Evolutionary conservation across 768 basidiomycete genomes (phyloP).

Genomic region (Tulasnella sp.): DNA sequence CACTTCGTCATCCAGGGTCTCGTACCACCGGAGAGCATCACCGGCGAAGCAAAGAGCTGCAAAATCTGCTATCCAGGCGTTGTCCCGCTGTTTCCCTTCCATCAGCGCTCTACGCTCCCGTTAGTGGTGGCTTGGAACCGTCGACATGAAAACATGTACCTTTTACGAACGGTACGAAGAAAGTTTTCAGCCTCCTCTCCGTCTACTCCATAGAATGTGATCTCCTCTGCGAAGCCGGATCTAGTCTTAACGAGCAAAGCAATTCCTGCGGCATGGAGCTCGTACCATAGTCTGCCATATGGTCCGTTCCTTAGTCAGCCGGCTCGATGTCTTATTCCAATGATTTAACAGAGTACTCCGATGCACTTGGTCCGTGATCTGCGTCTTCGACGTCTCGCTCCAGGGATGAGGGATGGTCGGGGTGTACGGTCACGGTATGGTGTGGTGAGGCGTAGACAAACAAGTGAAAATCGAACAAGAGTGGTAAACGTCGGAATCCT

Average conservation of each 20-base stretch:
- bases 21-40: conserved; percentile 3
- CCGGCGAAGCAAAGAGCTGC: background rate
- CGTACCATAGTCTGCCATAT: background rate
- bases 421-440: background rate
- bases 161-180: background rate
- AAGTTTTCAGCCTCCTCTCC: conserved; percentile 15
- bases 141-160: background rate
- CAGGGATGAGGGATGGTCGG: too few relatives aligned
- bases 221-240: background rate
- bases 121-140: background rate
- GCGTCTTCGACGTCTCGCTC: too few relatives aligned
- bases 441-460: conserved; percentile 8
- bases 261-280: background rate
- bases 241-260: background rate
- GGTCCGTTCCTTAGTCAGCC: background rate
- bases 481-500: conserved; percentile 19
- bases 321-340: background rate
- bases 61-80: background rate
- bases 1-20: background rate
- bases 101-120: background rate
- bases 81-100: background rate
- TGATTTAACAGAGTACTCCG: background rate
- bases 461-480: background rate
- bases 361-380: background rate
- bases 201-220: background rate